phyloP scores from a whole-genome alignment of 805 yeast species.

The Metschnikowia kunwiensis region DNA sequence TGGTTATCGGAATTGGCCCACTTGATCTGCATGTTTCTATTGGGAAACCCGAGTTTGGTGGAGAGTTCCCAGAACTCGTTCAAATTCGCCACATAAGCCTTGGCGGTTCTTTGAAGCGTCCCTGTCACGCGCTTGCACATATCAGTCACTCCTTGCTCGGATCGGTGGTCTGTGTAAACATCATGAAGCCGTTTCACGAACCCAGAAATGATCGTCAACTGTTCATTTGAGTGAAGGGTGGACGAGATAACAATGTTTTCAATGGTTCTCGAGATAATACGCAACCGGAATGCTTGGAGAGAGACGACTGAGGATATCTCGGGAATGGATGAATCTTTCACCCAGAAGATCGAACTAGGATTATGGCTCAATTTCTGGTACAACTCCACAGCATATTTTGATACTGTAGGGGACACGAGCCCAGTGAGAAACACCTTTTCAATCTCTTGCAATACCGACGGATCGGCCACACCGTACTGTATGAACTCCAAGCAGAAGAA shows the following conservation, averaged over 20 bases:
- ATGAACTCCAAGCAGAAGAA: conserved; percentile 28
- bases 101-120: conserved; percentile 20
- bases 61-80: conserved; percentile 20
- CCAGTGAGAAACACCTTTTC: conserved; percentile 22
- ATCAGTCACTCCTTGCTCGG: conserved; percentile 27
- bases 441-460: conserved; percentile 12
- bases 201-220: conserved; percentile 19
- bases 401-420: conserved; percentile 25
- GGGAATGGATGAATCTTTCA: conserved; percentile 18
- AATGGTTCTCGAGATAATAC: conserved; percentile 21
- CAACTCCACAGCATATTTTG: conserved; percentile 26
- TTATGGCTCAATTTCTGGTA: conserved; percentile 19
- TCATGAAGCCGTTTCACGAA: conserved; percentile 23
- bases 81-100: conserved; percentile 11
- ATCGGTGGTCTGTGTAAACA: conserved; percentile 27
- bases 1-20: conserved; percentile 24
- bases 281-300: conserved; percentile 20
- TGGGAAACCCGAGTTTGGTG: conserved; percentile 29
- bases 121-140: conserved; percentile 29
- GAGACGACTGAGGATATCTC: conserved; percentile 20
- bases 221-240: conserved; percentile 6
- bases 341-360: conserved; percentile 18
- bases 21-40: conserved; percentile 21
- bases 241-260: conserved; percentile 17
- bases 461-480: conserved; percentile 19